Evolutionary conservation across 305 asterid genomes (phyloP).

Genomic region (Coffea humblotiana): DNA sequence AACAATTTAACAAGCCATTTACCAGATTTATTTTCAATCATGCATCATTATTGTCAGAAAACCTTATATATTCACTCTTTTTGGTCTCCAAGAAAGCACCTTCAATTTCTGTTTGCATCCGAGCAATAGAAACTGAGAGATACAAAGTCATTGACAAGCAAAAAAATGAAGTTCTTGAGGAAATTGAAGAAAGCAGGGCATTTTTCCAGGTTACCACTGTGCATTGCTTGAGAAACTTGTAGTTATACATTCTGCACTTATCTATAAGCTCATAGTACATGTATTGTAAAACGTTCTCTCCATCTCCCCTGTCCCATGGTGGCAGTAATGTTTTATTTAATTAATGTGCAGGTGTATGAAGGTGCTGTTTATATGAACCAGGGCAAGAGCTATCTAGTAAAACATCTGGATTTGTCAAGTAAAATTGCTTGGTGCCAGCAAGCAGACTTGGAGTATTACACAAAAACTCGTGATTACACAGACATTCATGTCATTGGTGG

Average conservation of each 20-base stretch:
- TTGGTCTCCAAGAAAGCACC: conserved; percentile 62
- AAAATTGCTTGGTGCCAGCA: conserved; percentile 91
- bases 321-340: conserved; percentile 16
- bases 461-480: conserved; percentile 85
- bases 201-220: conserved; percentile 73
- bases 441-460: conserved; percentile 85
- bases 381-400: conserved; percentile 84
- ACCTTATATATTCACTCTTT: conserved; percentile 1
- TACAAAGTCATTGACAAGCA: conserved; percentile 72
- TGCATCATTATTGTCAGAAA: not conserved
- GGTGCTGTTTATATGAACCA: conserved; percentile 98
- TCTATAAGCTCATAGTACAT: conserved; percentile 9
- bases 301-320: not conserved
- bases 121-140: conserved; percentile 78
- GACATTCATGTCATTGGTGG: conserved; percentile 79
- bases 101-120: conserved; percentile 56
- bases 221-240: not conserved
- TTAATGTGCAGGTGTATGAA: conserved; percentile 73
- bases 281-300: not conserved
- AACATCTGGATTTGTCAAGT: conserved; percentile 66
- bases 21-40: no score
- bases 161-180: conserved; percentile 80
- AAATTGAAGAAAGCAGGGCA: conserved; percentile 94
- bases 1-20: not conserved
- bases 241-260: not conserved